Percentiles rank a stretch among this genome's conserved stretches.
Conservation (phyloP, 176 grass and related monocot species). For the Triticum urartu region DNA sequence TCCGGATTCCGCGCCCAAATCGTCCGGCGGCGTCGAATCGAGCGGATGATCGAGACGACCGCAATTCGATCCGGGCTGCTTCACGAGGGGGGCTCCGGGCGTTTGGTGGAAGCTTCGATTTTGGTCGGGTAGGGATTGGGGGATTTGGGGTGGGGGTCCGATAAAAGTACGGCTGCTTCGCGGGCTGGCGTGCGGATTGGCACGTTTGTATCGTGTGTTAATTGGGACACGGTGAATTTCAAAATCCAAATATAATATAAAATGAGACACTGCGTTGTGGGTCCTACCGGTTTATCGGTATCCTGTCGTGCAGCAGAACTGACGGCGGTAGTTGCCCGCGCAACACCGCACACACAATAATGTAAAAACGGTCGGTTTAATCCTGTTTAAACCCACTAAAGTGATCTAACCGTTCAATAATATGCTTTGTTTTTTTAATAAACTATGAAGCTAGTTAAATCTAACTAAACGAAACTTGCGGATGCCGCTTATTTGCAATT, state of each 20-base stretch:
- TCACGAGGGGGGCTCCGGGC: background rate
- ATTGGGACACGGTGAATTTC: background rate
- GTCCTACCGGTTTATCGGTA: background rate
- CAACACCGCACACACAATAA: background rate
- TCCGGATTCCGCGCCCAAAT: background rate
- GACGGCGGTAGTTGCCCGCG: background rate
- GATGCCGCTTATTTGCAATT: too few species aligned
- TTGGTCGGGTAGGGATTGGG: conserved; percentile 15
- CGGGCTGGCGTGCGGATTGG: background rate
- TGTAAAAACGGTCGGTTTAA: too few species aligned
- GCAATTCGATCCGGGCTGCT: background rate
- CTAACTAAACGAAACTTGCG: too few species aligned
- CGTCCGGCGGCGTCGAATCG: conserved; percentile 10
- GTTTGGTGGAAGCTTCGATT: conserved; percentile 16
- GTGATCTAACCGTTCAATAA: too few species aligned
- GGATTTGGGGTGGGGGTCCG: background rate
- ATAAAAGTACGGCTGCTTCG: background rate
- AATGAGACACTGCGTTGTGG: background rate
- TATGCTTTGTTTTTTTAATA: too few species aligned
- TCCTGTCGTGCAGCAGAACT: background rate
- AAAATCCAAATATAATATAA: too few species aligned
- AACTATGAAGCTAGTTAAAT: too few species aligned
- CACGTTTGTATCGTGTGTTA: background rate
- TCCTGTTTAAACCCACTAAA: too few species aligned
- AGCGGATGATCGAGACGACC: conserved; percentile 16